Percentiles rank a stretch among this genome's conserved stretches.
phyloP scores from a whole-genome alignment of 139 green algal species.

The Chlamydomonas sp. region DNA sequence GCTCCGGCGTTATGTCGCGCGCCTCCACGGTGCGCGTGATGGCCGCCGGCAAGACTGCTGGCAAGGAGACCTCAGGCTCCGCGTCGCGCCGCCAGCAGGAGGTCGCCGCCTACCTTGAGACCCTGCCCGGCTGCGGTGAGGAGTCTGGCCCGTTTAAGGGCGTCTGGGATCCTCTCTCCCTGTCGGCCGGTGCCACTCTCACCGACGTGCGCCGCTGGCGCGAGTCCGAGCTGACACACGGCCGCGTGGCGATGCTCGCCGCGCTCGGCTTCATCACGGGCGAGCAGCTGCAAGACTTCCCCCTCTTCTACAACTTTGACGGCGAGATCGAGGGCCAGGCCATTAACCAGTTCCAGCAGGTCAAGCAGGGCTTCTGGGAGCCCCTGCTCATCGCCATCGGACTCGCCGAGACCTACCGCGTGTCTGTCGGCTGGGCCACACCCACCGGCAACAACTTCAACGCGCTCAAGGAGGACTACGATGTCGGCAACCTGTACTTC shows the following conservation, averaged over 20 bases:
- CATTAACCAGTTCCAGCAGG: constrained; percentile 77
- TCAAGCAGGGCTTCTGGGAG: constrained; percentile 49
- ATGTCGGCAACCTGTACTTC: constrained; percentile 51
- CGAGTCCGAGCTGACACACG: constrained; percentile 70
- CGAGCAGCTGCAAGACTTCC: constrained; percentile 52
- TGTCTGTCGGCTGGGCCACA: constrained; percentile 52
- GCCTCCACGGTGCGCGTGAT: too few species aligned
- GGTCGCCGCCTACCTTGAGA: too few species aligned
- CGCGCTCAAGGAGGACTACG: constrained; percentile 51
- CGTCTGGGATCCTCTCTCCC: neutral
- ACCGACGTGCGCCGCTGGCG: constrained; percentile 46
- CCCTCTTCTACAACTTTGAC: constrained; percentile 49
- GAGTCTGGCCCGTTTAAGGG: neutral
- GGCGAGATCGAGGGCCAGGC: constrained; percentile 35
- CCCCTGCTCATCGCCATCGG: constrained; percentile 61
- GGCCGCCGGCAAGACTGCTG: too few species aligned
- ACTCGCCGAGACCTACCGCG: constrained; percentile 59
- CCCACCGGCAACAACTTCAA: constrained; percentile 47
- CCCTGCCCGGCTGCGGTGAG: constrained; percentile 4
- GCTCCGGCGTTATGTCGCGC: too few species aligned
- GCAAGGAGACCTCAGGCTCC: too few species aligned
- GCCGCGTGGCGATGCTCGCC: constrained; percentile 50
- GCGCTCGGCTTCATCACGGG: constrained; percentile 59
- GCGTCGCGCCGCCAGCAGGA: too few species aligned
- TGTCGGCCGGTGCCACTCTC: constrained; percentile 14